Conservation (phyloP, 1,284 basidiomycete genomes). For the Irpex sp. region DNA sequence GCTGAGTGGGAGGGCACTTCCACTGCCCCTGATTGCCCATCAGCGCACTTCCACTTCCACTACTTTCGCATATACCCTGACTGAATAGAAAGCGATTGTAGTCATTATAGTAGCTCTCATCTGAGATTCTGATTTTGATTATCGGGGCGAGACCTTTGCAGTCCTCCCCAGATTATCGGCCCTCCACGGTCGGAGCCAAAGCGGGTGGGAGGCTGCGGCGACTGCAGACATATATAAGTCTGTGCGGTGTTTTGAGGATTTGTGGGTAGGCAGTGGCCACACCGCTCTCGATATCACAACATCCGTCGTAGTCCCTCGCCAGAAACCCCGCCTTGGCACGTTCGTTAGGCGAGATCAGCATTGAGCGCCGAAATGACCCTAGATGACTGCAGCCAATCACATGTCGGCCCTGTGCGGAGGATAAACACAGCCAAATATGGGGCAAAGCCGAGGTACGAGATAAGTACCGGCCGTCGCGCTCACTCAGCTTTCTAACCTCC, state of each 20-base stretch:
- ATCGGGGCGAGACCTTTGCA: not conserved
- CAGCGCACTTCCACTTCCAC: too few species aligned
- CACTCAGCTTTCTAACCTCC: conserved; percentile 6
- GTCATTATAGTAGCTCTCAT: not conserved
- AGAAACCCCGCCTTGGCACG: conserved; percentile 3
- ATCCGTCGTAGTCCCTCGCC: not conserved
- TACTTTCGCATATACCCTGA: too few species aligned
- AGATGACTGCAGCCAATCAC: conserved; percentile 3
- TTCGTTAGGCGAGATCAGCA: not conserved
- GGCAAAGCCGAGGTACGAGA: conserved; percentile 15
- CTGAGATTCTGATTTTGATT: conserved; percentile 2
- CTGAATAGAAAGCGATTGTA: not conserved
- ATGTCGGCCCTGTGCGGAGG: not conserved
- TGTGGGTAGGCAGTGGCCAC: too few species aligned
- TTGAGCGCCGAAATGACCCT: conserved; percentile 4
- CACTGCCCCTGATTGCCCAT: too few species aligned
- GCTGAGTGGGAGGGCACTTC: too few species aligned
- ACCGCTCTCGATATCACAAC: not conserved
- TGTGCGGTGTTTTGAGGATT: not conserved
- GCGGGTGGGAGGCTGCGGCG: not conserved
- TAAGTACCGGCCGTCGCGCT: conserved; percentile 14
- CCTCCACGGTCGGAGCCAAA: not conserved
- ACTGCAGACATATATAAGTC: not conserved
- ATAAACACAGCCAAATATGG: conserved; percentile 9
- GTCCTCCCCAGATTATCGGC: not conserved